Evolutionary conservation across 805 yeast species (phyloP).

Genomic region (Tetrapisispora nanseiensis): DNA sequence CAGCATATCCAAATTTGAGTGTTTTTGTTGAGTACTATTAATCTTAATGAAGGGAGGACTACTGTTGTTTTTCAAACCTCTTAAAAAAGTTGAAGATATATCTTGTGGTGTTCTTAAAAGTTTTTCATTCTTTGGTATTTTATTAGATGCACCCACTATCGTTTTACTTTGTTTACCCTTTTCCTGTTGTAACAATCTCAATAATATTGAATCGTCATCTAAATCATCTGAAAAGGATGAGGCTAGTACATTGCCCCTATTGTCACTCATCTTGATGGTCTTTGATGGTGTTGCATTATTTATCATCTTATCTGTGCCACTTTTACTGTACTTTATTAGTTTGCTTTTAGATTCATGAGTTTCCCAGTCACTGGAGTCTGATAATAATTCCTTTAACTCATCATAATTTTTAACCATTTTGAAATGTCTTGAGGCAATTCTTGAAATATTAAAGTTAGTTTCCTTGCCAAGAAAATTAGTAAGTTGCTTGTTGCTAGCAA

Average conservation of each 20-base stretch:
- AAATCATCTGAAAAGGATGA: not conserved
- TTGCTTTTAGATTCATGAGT: not conserved
- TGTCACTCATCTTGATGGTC: not conserved
- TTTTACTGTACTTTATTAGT: not conserved
- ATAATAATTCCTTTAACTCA: constrained; percentile 14
- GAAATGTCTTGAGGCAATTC: not conserved
- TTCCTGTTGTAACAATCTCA: not conserved
- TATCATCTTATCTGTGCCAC: not conserved
- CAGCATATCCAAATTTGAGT: not conserved
- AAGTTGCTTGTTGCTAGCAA: not conserved
- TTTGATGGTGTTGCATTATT: not conserved
- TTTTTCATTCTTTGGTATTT: not conserved
- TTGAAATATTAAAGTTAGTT: not conserved
- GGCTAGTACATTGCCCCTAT: too few species aligned
- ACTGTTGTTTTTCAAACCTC: not conserved
- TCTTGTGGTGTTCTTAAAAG: not conserved
- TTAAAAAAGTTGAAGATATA: not conserved
- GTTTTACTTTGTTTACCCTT: not conserved
- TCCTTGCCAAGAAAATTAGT: not conserved
- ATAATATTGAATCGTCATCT: not conserved
- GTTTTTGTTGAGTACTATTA: not conserved
- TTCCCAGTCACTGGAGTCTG: constrained; percentile 24
- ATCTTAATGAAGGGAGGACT: not conserved
- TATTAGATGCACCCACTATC: not conserved
- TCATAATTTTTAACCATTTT: constrained; percentile 4